Evolutionary conservation across 176 grass and related monocot genomes (phyloP).

Genomic region (Pontederia crassipes): DNA sequence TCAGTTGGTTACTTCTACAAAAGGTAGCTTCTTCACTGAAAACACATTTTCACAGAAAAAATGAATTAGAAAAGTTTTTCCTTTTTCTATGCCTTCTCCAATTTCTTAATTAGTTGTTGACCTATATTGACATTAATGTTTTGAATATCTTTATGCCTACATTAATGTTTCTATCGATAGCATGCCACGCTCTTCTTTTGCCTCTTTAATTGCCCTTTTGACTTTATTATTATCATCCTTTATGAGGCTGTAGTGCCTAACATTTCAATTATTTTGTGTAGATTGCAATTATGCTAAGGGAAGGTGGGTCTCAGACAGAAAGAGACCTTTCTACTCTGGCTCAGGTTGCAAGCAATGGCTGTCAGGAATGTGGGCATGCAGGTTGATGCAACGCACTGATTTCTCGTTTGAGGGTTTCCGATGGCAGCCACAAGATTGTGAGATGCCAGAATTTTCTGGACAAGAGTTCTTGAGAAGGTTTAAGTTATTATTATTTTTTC

Average conservation of each 20-base stretch:
- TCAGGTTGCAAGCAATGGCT: conserved; percentile 78
- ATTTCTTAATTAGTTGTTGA: too few relatives aligned
- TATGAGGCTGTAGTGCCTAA: background rate
- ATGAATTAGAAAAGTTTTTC: too few relatives aligned
- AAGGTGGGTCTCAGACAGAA: conserved; percentile 75
- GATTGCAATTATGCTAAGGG: conserved; percentile 88
- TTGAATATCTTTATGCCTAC: too few relatives aligned
- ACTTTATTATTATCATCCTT: background rate
- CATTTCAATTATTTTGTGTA: conserved; percentile 20
- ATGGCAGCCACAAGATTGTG: conserved; percentile 69
- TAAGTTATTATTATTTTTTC: conserved; percentile 11
- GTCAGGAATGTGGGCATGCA: conserved; percentile 93
- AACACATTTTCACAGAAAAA: too few relatives aligned
- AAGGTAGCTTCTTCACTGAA: too few relatives aligned
- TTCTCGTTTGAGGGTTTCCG: conserved; percentile 69
- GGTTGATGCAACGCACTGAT: conserved; percentile 57
- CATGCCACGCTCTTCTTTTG: background rate
- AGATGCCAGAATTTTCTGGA: conserved; percentile 74
- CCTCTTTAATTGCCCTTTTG: background rate
- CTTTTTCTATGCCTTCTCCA: too few relatives aligned
- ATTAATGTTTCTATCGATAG: too few relatives aligned
- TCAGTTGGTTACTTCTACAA: background rate
- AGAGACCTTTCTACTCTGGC: conserved; percentile 64
- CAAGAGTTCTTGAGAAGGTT: conserved; percentile 55
- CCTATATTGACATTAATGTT: background rate